A percentile compares a stretch with the other conserved stretches of the same genome.
Evolutionary conservation across 2,329 filamentous ascomycete species (phyloP).

Genomic region (Colletotrichum sp.): DNA sequence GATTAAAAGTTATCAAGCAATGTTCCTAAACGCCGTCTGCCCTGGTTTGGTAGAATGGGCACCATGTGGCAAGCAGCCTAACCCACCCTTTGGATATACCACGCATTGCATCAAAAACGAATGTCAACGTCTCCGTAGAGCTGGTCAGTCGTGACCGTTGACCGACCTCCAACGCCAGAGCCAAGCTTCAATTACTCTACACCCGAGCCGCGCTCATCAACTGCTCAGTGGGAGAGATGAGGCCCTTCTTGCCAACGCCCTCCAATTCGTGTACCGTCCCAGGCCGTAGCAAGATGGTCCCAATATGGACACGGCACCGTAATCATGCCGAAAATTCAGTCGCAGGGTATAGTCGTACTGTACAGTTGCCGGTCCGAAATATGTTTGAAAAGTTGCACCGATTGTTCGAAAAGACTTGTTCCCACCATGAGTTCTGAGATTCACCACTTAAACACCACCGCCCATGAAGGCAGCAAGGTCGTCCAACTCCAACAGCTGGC

Average conservation of each 20-base stretch:
- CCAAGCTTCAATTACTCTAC: not conserved
- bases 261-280: not conserved
- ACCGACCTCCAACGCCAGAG: conserved; percentile 6
- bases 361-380: conserved; percentile 12
- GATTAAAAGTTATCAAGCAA: conserved; percentile 13
- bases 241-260: not conserved
- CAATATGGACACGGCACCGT: not conserved
- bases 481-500: conserved; percentile 64
- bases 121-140: conserved; percentile 5
- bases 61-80: not conserved
- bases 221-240: not conserved
- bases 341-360: conserved; percentile 20
- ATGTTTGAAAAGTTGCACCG: not conserved
- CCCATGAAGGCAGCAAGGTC: conserved; percentile 69
- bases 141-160: not conserved
- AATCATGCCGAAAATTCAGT: not conserved
- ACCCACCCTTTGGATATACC: not conserved
- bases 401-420: not conserved
- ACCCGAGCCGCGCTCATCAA: not conserved
- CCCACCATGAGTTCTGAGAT: not conserved
- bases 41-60: not conserved
- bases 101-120: not conserved
- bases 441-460: conserved; percentile 53
- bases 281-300: not conserved
- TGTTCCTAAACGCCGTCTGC: not conserved